Evolutionary conservation across 805 yeast genomes (phyloP), one percentile per base, ranked within the genome.

Genomic region (Teunomyces tritomae): DNA sequence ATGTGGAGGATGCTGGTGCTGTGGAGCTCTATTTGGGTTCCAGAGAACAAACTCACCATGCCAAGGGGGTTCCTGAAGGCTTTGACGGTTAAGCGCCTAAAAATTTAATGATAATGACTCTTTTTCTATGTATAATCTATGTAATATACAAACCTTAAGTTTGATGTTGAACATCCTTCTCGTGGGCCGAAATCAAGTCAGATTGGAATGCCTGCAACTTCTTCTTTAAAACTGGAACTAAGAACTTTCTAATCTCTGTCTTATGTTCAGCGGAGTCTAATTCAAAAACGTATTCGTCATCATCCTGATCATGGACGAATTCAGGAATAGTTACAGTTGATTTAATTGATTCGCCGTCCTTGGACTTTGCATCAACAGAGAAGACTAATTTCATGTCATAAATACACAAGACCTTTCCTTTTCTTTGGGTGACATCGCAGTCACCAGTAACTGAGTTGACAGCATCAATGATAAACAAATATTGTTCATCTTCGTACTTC

Each of bases 51-150:
- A 78, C 74, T 65, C 70, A 76, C 44, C 89, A 83, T 54, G 96
- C 96, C 0, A 78, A 78, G 51, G 96, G 96, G 6, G 96, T 89
- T 9, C 97, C 97, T 1, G 86, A 84, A 45, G 95, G 95, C 6
- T 90, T 90, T 64, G 80, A 70, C 13, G n/a, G 27, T 17, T 30
- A 13, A 41, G 6, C 20, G 16, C 9, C 32, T 14, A 13, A 4
- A 14, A 39, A 16, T 13, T 14, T 29, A 28, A 28, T 39, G 43
- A 39, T 29, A 39, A 39, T 39, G 32, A 28, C 34, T 6, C 16
- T 36, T 39, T 16, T 16, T 16, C 32, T 28, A 39, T 28, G 32
- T 16, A 27, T 39, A 29, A 20, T 17, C 14, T 26, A 39, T 41
- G 34, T 43, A 36, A 49, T 45, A 49, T 24, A 16, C 39, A 24